phyloP scores from a whole-genome alignment of 345 rosid species.

The Eucalyptus marginata region DNA sequence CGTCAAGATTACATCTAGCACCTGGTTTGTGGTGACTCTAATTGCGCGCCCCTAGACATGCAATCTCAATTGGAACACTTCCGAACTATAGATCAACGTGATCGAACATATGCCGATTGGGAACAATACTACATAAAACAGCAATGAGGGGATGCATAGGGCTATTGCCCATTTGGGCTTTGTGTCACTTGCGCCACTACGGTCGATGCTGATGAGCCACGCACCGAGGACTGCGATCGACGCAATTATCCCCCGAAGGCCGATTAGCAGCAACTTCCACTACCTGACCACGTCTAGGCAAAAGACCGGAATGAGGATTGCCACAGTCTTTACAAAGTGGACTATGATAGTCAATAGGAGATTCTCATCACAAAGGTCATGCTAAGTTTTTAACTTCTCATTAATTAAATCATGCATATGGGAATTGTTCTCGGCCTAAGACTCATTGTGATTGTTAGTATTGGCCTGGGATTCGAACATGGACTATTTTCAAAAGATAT shows the following conservation, averaged over 20 bases:
- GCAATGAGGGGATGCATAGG: background rate
- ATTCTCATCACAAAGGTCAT: too few relatives aligned
- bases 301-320: too few relatives aligned
- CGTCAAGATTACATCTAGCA: background rate
- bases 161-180: too few relatives aligned
- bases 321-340: fast-evolving
- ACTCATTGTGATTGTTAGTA: background rate
- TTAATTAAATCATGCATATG: too few relatives aligned
- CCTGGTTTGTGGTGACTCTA: fast-evolving
- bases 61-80: background rate
- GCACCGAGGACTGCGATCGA: fast-evolving
- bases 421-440: fast-evolving
- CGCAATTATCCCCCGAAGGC: background rate
- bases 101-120: background rate
- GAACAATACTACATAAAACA: background rate
- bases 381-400: too few relatives aligned
- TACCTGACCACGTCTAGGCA: fast-evolving
- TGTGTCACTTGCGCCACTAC: fast-evolving
- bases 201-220: background rate
- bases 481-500: background rate
- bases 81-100: background rate
- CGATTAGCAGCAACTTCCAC: too few relatives aligned
- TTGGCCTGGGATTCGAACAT: too few relatives aligned
- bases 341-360: too few relatives aligned
- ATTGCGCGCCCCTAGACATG: background rate